These are phyloP conservation scores for Schoenoplectus tabernaemontani DNA, from an alignment of 202 grass and related monocot species.

Conservation along the genomic window DNA sequence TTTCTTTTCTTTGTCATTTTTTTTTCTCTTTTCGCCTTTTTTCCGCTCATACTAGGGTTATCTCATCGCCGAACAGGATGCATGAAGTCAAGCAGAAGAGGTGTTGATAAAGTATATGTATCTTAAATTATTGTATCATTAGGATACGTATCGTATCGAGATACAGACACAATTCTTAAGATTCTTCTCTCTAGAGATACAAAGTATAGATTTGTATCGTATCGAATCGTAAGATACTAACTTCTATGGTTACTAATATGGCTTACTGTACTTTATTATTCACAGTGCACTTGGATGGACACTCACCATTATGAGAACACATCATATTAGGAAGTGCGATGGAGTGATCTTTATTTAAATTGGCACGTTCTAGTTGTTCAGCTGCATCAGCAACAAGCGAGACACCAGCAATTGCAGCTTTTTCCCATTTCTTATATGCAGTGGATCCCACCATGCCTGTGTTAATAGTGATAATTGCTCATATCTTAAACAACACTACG, in stretches of 20 bases:
- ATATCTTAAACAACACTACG: neutral
- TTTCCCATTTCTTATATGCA: slow-evolving; percentile 95
- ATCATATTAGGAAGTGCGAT: slow-evolving; percentile 33
- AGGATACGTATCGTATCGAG: no score
- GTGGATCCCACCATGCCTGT: slow-evolving; percentile 44
- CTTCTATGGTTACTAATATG: neutral
- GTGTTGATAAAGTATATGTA: no score
- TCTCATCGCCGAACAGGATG: no score
- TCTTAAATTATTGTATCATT: no score
- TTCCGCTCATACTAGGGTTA: no score
- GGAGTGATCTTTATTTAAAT: slow-evolving; percentile 27
- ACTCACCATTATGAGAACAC: slow-evolving; percentile 44
- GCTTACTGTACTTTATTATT: neutral
- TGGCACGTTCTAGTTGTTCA: slow-evolving; percentile 75
- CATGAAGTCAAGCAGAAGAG: no score
- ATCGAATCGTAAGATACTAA: no score
- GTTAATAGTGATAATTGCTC: neutral
- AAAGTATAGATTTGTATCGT: no score
- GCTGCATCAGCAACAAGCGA: slow-evolving; percentile 99
- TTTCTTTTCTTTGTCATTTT: no score
- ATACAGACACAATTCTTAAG: no score
- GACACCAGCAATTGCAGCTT: slow-evolving; percentile 89
- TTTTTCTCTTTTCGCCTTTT: no score
- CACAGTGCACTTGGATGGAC: neutral
- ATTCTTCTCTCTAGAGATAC: no score